Evolutionary conservation across 2,329 filamentous ascomycete species (phyloP), one percentile per base, ranked within the genome.

Genomic region (Cercospora berteroae): DNA sequence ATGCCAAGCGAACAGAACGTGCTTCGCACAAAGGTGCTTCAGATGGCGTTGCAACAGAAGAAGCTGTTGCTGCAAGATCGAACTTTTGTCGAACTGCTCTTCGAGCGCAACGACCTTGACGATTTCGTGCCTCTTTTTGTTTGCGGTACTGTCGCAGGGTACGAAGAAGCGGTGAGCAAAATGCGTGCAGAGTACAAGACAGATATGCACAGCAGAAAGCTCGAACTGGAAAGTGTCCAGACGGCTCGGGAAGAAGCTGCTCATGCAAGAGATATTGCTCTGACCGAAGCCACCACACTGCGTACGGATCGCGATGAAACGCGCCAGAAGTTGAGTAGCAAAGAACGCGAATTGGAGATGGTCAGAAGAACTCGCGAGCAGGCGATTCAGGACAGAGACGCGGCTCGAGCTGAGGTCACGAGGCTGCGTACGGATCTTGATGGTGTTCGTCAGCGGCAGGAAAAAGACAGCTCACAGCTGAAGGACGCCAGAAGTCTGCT

Each of bases 21-120:
- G 0, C 44, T 71, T 5, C 67, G 65, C 29, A 23, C 4, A 1
- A 64, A 67, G 27, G 12, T 65, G 0, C 18, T 68, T 4, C 6
- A 36, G 1, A 58, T 68, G 33, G 65, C 58, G 1, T 5, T 69
- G 2, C 23, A 52, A 5, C 33, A 65, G 10, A 60, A 60, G 1
- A 20, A 62, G 7, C 20, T 48, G 10, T 50, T 66, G 0, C 29
- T 63, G 0, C 33, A 56, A n/a, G 31, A 64, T 16, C 29, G 25
- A 0, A 13, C 25, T 1, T 69, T 71, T 29, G 27, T 65, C 7
- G 27, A 52, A 3, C 56, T 50, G 20, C n/a, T 68, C 5, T 27
- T 42, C 3, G 18, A 31, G n/a, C 27, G 31, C 8, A 25, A 44
- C 4, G 58, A 60, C 7, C 52, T 68, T 5, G 57, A 64, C 16